These are phyloP conservation scores for Leptomonas pyrrhocoris DNA, from an alignment of 208 protist species.

Conservation along the genomic window DNA sequence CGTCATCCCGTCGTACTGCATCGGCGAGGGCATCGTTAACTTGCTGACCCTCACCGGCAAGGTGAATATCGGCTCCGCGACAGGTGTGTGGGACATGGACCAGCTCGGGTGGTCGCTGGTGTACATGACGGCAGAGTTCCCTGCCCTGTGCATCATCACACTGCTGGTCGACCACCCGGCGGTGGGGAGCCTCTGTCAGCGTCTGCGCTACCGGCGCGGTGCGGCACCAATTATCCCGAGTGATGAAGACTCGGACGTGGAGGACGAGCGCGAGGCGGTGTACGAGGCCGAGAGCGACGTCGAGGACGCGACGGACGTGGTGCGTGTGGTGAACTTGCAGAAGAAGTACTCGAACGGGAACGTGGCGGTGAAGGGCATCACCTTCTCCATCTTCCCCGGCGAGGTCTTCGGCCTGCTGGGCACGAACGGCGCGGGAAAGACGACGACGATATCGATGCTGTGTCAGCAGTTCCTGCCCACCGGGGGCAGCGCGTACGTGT, in stretches of 20 bases:
- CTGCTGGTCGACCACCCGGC: conserved; percentile 51
- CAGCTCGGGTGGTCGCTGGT: conserved; percentile 35
- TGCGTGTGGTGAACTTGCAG: conserved; percentile 53
- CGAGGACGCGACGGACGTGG: conserved; percentile 38
- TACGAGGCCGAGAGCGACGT: conserved; percentile 20
- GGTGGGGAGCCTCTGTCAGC: conserved; percentile 13
- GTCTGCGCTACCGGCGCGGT: conserved; percentile 13
- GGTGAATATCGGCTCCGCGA: background rate
- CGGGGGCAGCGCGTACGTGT: conserved; percentile 51
- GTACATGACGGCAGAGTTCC: too few species aligned
- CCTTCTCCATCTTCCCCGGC: conserved; percentile 73
- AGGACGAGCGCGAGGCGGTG: conserved; percentile 42
- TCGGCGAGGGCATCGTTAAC: conserved; percentile 70
- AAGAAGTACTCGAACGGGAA: conserved; percentile 54
- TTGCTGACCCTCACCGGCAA: conserved; percentile 36
- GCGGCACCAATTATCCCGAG: conserved; percentile 9
- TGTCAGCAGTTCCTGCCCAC: conserved; percentile 77
- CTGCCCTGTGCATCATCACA: conserved; percentile 40
- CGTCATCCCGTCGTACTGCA: conserved; percentile 52
- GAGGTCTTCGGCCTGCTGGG: too few species aligned
- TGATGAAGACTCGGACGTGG: conserved; percentile 56
- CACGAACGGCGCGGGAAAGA: conserved; percentile 92
- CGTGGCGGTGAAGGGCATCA: conserved; percentile 73
- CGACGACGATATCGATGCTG: conserved; percentile 84
- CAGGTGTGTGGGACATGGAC: conserved; percentile 11